Percentiles rank a stretch among this genome's conserved stretches.
Conservation (phyloP, 2,329 filamentous ascomycete species). For the Colletotrichum liriopes region DNA sequence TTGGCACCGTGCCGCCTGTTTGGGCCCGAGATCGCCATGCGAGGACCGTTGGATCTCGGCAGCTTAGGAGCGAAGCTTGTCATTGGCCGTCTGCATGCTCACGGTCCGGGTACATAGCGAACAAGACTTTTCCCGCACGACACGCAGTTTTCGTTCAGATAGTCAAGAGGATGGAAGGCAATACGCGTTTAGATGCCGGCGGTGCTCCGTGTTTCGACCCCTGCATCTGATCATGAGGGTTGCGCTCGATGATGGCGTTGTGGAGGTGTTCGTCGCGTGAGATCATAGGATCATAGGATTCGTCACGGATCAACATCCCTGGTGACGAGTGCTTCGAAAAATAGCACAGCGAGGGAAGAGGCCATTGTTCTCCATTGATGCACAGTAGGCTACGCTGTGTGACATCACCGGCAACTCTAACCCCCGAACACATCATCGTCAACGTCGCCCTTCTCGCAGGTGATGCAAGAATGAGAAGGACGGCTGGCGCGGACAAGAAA, state of each 20-base stretch:
- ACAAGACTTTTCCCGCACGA: neutral
- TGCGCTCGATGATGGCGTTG: neutral
- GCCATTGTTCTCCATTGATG: conserved; percentile 5
- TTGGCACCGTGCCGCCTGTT: conserved; percentile 11
- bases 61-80: neutral
- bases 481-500: conserved; percentile 17
- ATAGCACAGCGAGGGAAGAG: neutral
- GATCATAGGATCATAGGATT: conserved; percentile 19
- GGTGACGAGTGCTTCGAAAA: neutral
- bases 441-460: neutral
- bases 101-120: too few relatives aligned
- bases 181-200: neutral
- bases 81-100: neutral
- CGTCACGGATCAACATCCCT: conserved; percentile 26
- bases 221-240: conserved; percentile 2
- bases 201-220: neutral
- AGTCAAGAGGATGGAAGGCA: neutral
- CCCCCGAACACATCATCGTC: conserved; percentile 11
- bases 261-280: conserved; percentile 15
- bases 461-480: conserved; percentile 3
- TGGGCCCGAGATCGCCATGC: neutral
- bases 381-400: neutral
- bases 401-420: conserved; percentile 29
- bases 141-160: neutral
- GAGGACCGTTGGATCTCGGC: neutral